A percentile compares a stretch with the other conserved stretches of the same genome.
Conservation (phyloP, 1,139 yeast species). For the Taphrina deformans region DNA sequence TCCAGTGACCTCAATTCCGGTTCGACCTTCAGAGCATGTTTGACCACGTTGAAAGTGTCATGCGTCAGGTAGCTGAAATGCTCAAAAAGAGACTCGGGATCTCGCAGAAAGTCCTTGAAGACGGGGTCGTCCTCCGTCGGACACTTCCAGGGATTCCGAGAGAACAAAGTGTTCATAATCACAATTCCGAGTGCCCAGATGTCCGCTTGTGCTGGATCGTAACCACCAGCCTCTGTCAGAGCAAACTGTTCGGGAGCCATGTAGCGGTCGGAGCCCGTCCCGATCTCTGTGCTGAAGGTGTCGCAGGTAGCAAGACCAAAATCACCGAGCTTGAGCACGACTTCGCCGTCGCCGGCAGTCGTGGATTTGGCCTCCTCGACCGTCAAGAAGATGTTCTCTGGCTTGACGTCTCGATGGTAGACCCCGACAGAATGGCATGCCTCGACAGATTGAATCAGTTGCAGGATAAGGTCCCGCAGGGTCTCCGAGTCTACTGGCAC, state of each 20-base stretch:
- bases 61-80: constrained; percentile 86
- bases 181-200: constrained; percentile 93
- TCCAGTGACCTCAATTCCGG: constrained; percentile 77
- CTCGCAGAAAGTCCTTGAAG: constrained; percentile 80
- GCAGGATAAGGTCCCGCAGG: constrained; percentile 70
- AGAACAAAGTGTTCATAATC: constrained; percentile 79
- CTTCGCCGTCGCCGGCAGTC: constrained; percentile 81
- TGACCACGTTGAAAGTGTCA: constrained; percentile 78
- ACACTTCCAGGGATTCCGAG: constrained; percentile 79
- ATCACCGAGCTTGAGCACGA: constrained; percentile 89
- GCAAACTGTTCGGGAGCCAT: constrained; percentile 89
- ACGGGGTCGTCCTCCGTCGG: constrained; percentile 85
- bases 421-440: constrained; percentile 88
- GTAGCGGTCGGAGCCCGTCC: constrained; percentile 90
- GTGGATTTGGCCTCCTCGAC: constrained; percentile 58
- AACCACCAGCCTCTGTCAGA: constrained; percentile 53
- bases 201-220: constrained; percentile 85
- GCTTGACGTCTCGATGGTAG: constrained; percentile 86
- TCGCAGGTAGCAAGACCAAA: constrained; percentile 88
- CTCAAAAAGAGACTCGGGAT: constrained; percentile 87
- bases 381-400: constrained; percentile 81
- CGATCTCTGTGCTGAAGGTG: constrained; percentile 69
- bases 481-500: constrained; percentile 69
- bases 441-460: constrained; percentile 76
- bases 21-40: constrained; percentile 77